Conservation (phyloP, 1,284 basidiomycete species). For the Gomphus bonarii region DNA sequence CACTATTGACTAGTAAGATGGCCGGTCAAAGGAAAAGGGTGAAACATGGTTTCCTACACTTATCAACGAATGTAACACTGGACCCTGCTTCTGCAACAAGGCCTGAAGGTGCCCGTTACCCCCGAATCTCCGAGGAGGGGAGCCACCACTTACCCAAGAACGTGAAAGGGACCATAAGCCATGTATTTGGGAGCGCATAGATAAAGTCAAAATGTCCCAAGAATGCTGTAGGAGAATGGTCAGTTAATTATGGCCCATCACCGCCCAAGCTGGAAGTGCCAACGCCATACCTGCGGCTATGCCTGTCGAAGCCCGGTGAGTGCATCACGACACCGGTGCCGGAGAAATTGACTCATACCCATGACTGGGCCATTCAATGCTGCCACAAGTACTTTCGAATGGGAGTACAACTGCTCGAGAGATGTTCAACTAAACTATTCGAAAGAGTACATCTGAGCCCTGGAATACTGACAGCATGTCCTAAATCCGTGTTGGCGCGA, state of each 20-base stretch:
- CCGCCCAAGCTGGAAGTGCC: neutral
- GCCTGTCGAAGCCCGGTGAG: slow-evolving; percentile 26
- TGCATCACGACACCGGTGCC: neutral
- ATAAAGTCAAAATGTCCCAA: slow-evolving; percentile 67
- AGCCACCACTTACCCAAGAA: slow-evolving; percentile 29
- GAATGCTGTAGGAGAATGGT: slow-evolving; percentile 33
- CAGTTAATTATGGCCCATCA: neutral
- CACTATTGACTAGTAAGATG: slow-evolving; percentile 30
- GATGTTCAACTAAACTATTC: neutral
- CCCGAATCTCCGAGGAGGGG: neutral
- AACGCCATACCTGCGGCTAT: slow-evolving; percentile 47
- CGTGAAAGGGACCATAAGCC: slow-evolving; percentile 56
- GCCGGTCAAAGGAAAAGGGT: neutral
- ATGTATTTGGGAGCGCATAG: slow-evolving; percentile 50
- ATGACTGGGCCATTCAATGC: slow-evolving; percentile 65
- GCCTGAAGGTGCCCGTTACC: slow-evolving; percentile 26
- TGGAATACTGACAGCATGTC: slow-evolving; percentile 41
- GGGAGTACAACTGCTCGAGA: slow-evolving; percentile 42
- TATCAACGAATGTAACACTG: slow-evolving; percentile 54
- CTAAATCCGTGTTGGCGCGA: slow-evolving; percentile 45
- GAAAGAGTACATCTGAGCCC: neutral
- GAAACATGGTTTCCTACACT: neutral
- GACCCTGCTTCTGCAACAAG: slow-evolving; percentile 55
- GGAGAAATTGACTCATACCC: slow-evolving; percentile 30
- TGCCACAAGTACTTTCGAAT: slow-evolving; percentile 53